Conservation (phyloP, 768 basidiomycete species). For the Calocybe cyanea region DNA sequence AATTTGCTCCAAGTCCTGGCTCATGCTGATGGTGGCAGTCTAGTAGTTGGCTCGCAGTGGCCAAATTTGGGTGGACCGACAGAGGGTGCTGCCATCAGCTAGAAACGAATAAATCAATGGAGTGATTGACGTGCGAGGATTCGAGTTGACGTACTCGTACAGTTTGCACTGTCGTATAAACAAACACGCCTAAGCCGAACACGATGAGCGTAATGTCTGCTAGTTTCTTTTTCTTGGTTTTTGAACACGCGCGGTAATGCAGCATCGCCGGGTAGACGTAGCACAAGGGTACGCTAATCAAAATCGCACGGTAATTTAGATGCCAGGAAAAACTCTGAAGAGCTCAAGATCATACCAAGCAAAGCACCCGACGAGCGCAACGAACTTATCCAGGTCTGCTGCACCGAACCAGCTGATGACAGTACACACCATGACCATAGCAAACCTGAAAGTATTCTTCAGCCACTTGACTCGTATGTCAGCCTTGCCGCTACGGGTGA, state of each 20-base stretch:
- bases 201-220: constrained; percentile 69
- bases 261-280: constrained; percentile 93
- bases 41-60: no score
- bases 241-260: constrained; percentile 84
- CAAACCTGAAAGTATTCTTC: constrained; percentile 88
- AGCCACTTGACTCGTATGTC: constrained; percentile 87
- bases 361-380: constrained; percentile 88
- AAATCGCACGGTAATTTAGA: not conserved
- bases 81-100: no score
- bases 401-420: constrained; percentile 80
- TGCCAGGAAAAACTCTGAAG: not conserved
- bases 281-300: constrained; percentile 81
- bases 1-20: no score
- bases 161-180: constrained; percentile 81
- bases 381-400: constrained; percentile 91
- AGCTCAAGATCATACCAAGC: constrained; percentile 65
- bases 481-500: constrained; percentile 82
- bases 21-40: no score
- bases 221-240: constrained; percentile 59
- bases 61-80: no score
- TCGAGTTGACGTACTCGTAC: constrained; percentile 53
- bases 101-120: no score
- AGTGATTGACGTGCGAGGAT: no score
- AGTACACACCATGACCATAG: constrained; percentile 76
- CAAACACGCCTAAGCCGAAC: constrained; percentile 69